Evolutionary conservation across 805 yeast species (phyloP).

Genomic region (Wickerhamia fluorescens): DNA sequence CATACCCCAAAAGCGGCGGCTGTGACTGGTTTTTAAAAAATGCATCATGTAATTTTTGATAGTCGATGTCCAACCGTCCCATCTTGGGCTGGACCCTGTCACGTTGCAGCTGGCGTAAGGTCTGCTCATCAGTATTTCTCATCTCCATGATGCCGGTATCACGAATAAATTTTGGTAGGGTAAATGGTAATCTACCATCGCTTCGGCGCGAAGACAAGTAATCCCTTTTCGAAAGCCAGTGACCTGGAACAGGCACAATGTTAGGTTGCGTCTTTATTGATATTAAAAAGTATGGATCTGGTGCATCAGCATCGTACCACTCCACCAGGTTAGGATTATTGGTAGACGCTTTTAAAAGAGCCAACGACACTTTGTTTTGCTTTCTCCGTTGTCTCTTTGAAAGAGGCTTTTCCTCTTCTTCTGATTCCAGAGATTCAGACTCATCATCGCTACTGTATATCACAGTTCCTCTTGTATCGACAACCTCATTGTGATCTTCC

Average conservation of each 20-base stretch:
- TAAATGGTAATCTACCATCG: conserved; percentile 61
- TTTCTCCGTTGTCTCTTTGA: conserved; percentile 48
- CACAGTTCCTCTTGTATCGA: too few relatives aligned
- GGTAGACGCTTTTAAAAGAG: conserved; percentile 56
- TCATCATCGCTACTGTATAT: conserved; percentile 15
- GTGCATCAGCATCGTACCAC: conserved; percentile 83
- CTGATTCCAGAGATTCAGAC: conserved; percentile 17
- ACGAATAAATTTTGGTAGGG: conserved; percentile 67
- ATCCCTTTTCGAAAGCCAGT: conserved; percentile 79
- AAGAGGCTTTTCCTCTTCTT: conserved; percentile 14
- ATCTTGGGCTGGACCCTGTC: conserved; percentile 85
- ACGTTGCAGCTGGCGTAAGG: conserved; percentile 66
- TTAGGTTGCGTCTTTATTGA: conserved; percentile 60
- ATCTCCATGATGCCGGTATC: conserved; percentile 84
- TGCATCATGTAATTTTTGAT: conserved; percentile 73
- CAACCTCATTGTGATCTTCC: conserved; percentile 2
- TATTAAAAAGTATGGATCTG: conserved; percentile 63
- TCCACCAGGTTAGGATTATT: conserved; percentile 68
- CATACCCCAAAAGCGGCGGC: conserved; percentile 62
- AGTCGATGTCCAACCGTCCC: conserved; percentile 83
- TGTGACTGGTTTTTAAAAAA: conserved; percentile 76
- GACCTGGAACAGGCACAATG: conserved; percentile 68
- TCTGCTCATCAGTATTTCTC: conserved; percentile 56
- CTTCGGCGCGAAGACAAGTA: conserved; percentile 63
- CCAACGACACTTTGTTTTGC: conserved; percentile 53